These are phyloP conservation scores for Selaginella tamariscina DNA, from an alignment of 75 land plant species.

Conservation along the genomic window DNA sequence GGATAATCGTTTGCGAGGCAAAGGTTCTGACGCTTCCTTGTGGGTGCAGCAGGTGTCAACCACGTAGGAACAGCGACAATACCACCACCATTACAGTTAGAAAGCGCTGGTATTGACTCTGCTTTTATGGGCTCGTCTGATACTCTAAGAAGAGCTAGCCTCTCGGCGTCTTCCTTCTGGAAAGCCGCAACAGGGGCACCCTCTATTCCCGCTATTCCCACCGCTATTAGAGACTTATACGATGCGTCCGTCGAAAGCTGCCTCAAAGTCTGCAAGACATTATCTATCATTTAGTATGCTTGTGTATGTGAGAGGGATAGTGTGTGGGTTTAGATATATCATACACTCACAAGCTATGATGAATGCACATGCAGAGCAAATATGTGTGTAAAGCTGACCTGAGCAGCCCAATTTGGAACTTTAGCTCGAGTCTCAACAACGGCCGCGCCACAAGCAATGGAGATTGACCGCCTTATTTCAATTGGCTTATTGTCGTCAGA, in stretches of 20 bases:
- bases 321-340: too few species aligned
- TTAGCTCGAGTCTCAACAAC: slow-evolving; percentile 73
- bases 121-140: slow-evolving; percentile 17
- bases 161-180: slow-evolving; percentile 63
- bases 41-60: slow-evolving; percentile 58
- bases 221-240: slow-evolving; percentile 59
- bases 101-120: background rate
- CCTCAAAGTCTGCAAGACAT: slow-evolving; percentile 57
- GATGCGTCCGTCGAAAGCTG: slow-evolving; percentile 76
- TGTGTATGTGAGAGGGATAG: too few species aligned
- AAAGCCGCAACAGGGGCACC: slow-evolving; percentile 92
- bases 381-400: slow-evolving; percentile 35
- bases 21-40: slow-evolving; percentile 35
- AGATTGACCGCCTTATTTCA: slow-evolving; percentile 53
- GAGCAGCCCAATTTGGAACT: slow-evolving; percentile 81
- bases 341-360: too few species aligned
- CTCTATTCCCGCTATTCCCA: slow-evolving; percentile 89
- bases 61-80: slow-evolving; percentile 38
- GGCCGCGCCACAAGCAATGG: slow-evolving; percentile 77
- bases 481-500: slow-evolving; percentile 23
- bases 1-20: background rate
- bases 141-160: slow-evolving; percentile 50
- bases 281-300: too few species aligned
- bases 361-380: background rate
- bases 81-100: background rate